phyloP scores from a whole-genome alignment of 1,284 basidiomycete species.

The Cerioporus squamosus region DNA sequence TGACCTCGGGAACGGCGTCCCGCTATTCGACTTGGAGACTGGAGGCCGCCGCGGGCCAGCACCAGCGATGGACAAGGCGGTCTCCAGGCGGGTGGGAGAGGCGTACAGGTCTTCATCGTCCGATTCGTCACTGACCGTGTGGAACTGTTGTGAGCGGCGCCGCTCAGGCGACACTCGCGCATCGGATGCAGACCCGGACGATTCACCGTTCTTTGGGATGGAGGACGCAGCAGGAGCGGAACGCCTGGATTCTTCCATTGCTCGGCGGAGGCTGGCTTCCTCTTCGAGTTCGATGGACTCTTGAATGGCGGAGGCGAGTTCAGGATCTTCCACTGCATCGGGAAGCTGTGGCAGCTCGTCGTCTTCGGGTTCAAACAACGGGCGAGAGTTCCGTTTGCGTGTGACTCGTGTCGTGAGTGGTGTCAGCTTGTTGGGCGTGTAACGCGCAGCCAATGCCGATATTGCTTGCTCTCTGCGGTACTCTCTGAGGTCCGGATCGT shows the following conservation, averaged over 20 bases:
- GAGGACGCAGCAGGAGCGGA: slow-evolving; percentile 2
- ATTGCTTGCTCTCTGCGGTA: slow-evolving; percentile 71
- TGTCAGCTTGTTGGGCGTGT: slow-evolving; percentile 48
- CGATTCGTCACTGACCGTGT: slow-evolving; percentile 10
- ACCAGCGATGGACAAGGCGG: slow-evolving; percentile 65
- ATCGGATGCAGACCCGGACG: slow-evolving; percentile 27
- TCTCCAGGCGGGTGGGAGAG: slow-evolving; percentile 61
- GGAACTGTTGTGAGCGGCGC: slow-evolving; percentile 9
- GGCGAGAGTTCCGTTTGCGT: slow-evolving; percentile 38
- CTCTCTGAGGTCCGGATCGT: slow-evolving; percentile 72
- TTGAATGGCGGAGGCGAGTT: slow-evolving; percentile 62
- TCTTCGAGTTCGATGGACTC: slow-evolving; percentile 53
- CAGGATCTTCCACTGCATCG: slow-evolving; percentile 45
- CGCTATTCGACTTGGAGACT: not conserved
- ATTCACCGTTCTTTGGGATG: slow-evolving; percentile 22
- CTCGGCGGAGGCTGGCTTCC: slow-evolving; percentile 33
- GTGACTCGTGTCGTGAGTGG: slow-evolving; percentile 36
- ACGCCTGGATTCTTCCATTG: slow-evolving; percentile 36
- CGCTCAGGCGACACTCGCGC: slow-evolving; percentile 4
- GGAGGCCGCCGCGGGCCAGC: slow-evolving; percentile 41
- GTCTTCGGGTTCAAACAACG: slow-evolving; percentile 62
- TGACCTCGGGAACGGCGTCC: slow-evolving; percentile 6
- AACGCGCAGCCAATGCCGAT: slow-evolving; percentile 62
- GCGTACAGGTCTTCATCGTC: slow-evolving; percentile 47
- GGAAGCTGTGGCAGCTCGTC: slow-evolving; percentile 42